A percentile compares a stretch with the other conserved stretches of the same genome.
Evolutionary conservation across 2,329 filamentous ascomycete genomes (phyloP).

Genomic region (Aspergillus candidus): DNA sequence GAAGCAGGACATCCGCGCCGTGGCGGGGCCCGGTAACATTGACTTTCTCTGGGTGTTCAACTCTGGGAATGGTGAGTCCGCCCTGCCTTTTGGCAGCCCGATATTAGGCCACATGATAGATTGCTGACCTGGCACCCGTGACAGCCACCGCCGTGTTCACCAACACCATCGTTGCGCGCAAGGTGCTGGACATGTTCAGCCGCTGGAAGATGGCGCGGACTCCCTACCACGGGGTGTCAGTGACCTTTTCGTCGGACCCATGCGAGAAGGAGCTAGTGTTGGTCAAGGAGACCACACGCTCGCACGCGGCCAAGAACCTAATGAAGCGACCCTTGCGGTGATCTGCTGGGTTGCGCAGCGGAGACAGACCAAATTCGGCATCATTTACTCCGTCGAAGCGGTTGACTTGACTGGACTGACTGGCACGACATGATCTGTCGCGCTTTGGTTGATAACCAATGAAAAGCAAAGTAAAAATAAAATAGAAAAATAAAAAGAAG

Average conservation of each 20-base stretch:
- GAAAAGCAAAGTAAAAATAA: not conserved
- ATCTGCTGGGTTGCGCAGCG: not conserved
- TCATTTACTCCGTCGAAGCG: too few relatives aligned
- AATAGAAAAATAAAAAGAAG: not conserved
- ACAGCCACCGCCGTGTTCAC: conserved; percentile 37
- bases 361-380: not conserved
- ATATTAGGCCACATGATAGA: too few relatives aligned
- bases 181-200: conserved; percentile 30
- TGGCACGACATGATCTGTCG: too few relatives aligned
- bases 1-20: conserved; percentile 28
- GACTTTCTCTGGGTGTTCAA: conserved; percentile 41
- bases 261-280: conserved; percentile 36
- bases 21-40: conserved; percentile 31
- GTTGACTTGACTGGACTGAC: too few relatives aligned
- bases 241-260: conserved; percentile 36
- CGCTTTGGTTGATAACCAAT: too few relatives aligned
- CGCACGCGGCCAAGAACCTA: conserved; percentile 13
- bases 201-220: conserved; percentile 20
- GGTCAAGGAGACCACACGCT: conserved; percentile 14
- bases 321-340: conserved; percentile 12
- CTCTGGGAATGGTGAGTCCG: conserved; percentile 38
- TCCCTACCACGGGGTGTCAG: conserved; percentile 29
- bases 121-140: not conserved
- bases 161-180: conserved; percentile 30
- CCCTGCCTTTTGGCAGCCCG: too few relatives aligned